phyloP scores from a whole-genome alignment of 495 filamentous ascomycete genomes.

The Penicillium mononematosum region DNA sequence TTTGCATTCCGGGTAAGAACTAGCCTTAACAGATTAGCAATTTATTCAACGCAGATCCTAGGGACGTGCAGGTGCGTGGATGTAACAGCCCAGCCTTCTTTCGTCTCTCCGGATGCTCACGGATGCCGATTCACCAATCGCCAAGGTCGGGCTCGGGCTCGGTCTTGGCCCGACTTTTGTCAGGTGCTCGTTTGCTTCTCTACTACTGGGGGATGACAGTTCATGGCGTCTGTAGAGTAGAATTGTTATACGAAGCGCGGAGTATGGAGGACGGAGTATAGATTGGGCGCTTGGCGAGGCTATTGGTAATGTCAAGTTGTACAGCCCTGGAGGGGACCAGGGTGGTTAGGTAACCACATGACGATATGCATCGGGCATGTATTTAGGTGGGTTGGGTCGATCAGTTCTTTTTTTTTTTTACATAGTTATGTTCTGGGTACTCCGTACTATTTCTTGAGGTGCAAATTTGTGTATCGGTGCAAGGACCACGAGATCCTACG shows the following conservation, averaged over 20 bases:
- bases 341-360: constrained; percentile 3
- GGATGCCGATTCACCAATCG: constrained; percentile 26
- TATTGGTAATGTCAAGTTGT: not conserved
- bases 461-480: not conserved
- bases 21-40: not conserved
- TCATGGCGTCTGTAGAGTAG: not conserved
- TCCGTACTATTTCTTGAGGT: not conserved
- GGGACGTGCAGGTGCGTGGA: constrained; percentile 23
- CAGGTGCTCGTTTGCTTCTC: not conserved
- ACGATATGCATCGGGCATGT: not conserved
- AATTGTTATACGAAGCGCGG: not conserved
- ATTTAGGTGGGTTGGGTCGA: not conserved
- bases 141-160: constrained; percentile 26
- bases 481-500: not conserved
- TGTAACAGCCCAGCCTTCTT: constrained; percentile 1
- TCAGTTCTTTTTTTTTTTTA: not conserved
- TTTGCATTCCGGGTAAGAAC: constrained; percentile 6
- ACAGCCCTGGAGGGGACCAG: not conserved
- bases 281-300: not conserved
- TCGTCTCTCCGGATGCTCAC: constrained; percentile 28
- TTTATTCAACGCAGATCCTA: constrained; percentile 3
- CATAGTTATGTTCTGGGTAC: too few species aligned
- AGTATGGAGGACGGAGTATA: not conserved
- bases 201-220: not conserved
- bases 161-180: constrained; percentile 16